A percentile compares a stretch with the other conserved stretches of the same genome.
phyloP scores from a whole-genome alignment of 306 rosid species.

The Vachellia collinsii region DNA sequence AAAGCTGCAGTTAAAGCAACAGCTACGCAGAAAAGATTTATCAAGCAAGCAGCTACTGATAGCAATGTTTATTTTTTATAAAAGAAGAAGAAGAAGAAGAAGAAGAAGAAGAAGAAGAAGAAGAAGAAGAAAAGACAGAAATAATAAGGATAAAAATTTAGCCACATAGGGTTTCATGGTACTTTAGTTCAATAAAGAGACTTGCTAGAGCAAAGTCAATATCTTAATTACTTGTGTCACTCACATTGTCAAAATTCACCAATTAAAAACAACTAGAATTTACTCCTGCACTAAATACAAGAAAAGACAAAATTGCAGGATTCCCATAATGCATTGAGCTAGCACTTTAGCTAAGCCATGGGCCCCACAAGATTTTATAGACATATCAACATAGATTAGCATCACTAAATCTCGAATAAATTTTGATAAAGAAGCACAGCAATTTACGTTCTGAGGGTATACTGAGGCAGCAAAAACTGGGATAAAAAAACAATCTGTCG shows the following conservation, averaged over 20 bases:
- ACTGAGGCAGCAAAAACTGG: neutral
- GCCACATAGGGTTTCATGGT: neutral
- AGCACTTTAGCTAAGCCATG: neutral
- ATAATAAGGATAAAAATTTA: neutral
- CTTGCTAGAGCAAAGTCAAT: neutral
- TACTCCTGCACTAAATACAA: neutral
- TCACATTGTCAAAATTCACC: neutral
- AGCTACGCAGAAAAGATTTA: neutral
- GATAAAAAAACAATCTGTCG: neutral
- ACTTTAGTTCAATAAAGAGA: neutral
- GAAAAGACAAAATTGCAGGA: neutral
- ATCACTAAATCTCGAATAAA: neutral
- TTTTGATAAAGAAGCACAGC: neutral
- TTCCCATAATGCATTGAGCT: neutral
- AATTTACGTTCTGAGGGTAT: neutral
- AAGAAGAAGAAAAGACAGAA: neutral
- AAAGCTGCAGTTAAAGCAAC: constrained; percentile 9
- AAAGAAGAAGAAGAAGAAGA: too few species aligned
- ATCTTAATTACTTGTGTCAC: neutral
- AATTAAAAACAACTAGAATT: neutral
- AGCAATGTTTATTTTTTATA: too few species aligned
- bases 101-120: too few species aligned
- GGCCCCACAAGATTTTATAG: neutral
- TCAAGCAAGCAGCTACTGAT: neutral
- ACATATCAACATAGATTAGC: neutral